These are phyloP conservation scores for Epichloe uncinata DNA, from an alignment of 2,329 filamentous ascomycete genomes.

Conservation along the genomic window DNA sequence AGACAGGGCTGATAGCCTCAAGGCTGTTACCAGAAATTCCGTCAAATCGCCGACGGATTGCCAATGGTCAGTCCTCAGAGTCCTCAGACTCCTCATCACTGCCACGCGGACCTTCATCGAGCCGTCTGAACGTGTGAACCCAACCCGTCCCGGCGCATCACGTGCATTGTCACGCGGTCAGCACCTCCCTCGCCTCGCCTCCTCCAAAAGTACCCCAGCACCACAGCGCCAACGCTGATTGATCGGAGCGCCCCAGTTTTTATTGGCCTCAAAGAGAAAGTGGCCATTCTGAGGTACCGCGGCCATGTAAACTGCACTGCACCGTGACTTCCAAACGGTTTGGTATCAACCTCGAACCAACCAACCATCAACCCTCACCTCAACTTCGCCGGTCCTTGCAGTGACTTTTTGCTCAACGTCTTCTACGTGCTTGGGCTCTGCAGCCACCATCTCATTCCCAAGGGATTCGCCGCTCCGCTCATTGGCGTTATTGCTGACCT, in stretches of 20 bases:
- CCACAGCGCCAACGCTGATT: neutral
- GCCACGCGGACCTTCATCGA: too few species aligned
- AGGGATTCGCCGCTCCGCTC: slow-evolving; percentile 5
- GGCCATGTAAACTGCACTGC: slow-evolving; percentile 19
- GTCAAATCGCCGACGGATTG: too few species aligned
- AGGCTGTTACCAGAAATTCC: too few species aligned
- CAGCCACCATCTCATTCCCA: neutral
- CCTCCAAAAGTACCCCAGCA: too few species aligned
- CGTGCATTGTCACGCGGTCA: neutral
- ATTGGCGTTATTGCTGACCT: slow-evolving; percentile 27
- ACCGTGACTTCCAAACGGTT: slow-evolving; percentile 19
- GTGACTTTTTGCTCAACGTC: neutral
- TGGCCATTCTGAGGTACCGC: slow-evolving; percentile 16
- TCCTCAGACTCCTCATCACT: too few species aligned
- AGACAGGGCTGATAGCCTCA: too few species aligned
- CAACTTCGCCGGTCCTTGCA: neutral
- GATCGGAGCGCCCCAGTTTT: slow-evolving; percentile 6
- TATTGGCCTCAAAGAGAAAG: slow-evolving; percentile 9
- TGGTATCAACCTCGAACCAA: slow-evolving; percentile 4
- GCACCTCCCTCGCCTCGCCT: too few species aligned
- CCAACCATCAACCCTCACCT: neutral
- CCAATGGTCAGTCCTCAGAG: neutral
- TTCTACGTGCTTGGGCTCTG: neutral
- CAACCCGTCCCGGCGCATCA: neutral
- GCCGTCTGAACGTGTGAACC: neutral